These are phyloP conservation scores for Marasmius tenuissimus DNA, from an alignment of 1,284 basidiomycete genomes.

Conservation along the genomic window DNA sequence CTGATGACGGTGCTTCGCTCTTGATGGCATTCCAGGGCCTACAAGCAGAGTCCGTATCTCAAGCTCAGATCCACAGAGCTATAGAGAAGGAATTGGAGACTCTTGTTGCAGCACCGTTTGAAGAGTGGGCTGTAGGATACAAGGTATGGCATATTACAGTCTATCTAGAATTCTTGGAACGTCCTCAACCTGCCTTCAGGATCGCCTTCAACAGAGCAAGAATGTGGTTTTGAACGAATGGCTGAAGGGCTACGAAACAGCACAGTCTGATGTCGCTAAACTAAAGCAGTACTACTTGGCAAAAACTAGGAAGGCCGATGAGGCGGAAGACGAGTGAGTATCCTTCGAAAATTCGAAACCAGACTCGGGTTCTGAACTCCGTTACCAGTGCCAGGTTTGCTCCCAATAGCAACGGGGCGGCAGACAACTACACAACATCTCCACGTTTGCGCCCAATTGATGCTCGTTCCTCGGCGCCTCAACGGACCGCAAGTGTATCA, in stretches of 20 bases:
- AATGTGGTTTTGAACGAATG: conserved; percentile 65
- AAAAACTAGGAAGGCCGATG: conserved; percentile 81
- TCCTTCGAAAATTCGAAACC: background rate
- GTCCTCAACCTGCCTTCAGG: conserved; percentile 36
- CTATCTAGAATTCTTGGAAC: background rate
- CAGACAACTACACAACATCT: conserved; percentile 75
- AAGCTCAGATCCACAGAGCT: conserved; percentile 65
- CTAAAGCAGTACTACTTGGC: conserved; percentile 76
- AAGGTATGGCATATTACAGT: conserved; percentile 41
- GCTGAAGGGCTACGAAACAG: conserved; percentile 69
- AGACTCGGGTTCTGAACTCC: background rate
- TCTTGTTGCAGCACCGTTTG: conserved; percentile 73
- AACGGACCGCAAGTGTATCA: conserved; percentile 68
- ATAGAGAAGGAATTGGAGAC: conserved; percentile 68
- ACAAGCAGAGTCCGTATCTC: conserved; percentile 63
- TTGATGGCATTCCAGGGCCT: conserved; percentile 78
- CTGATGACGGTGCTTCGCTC: conserved; percentile 79
- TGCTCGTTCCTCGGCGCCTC: conserved; percentile 43
- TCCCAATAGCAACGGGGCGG: conserved; percentile 53
- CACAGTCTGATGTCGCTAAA: conserved; percentile 63
- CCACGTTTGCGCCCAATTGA: conserved; percentile 65
- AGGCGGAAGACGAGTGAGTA: conserved; percentile 87
- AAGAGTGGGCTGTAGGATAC: conserved; percentile 69
- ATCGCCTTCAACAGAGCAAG: conserved; percentile 57
- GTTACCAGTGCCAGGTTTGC: conserved; percentile 76